A percentile compares a stretch with the other conserved stretches of the same genome.
Conservation (phyloP, 163 green algal genomes). For the Scenedesmus sp. region DNA sequence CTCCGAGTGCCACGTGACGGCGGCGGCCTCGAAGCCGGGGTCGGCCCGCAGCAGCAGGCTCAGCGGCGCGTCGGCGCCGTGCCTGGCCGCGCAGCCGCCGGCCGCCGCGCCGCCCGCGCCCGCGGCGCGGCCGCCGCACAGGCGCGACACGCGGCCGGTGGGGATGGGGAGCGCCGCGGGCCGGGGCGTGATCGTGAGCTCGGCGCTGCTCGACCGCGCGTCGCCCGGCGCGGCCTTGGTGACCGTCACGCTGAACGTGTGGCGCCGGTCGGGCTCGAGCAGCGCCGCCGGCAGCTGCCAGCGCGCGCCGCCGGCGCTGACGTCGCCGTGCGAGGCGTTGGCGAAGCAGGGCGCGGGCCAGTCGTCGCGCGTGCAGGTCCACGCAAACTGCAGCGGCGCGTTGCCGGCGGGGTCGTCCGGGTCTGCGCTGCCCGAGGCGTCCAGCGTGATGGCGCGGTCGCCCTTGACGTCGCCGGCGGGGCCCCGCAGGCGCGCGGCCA, state of each 20-base stretch:
- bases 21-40: neutral
- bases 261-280: neutral
- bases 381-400: neutral
- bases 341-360: conserved; percentile 19
- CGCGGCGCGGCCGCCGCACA: neutral
- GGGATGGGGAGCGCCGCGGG: conserved; percentile 15
- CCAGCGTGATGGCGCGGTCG: neutral
- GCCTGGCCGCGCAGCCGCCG: neutral
- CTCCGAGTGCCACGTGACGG: neutral
- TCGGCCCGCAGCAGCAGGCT: conserved; percentile 21
- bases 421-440: neutral
- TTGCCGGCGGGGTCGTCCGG: conserved; percentile 17
- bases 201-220: neutral
- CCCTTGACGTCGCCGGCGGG: conserved; percentile 6
- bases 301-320: neutral
- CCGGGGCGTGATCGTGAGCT: neutral
- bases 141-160: neutral
- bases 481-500: conserved; percentile 2
- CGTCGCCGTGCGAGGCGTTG: neutral
- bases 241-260: conserved; percentile 32
- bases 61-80: conserved; percentile 4
- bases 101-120: neutral
- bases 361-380: conserved; percentile 15
- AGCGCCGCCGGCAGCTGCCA: neutral
- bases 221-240: neutral